Base-by-base conservation (phyloP, 805 yeast species). In the Candida nanaspora region DNA sequence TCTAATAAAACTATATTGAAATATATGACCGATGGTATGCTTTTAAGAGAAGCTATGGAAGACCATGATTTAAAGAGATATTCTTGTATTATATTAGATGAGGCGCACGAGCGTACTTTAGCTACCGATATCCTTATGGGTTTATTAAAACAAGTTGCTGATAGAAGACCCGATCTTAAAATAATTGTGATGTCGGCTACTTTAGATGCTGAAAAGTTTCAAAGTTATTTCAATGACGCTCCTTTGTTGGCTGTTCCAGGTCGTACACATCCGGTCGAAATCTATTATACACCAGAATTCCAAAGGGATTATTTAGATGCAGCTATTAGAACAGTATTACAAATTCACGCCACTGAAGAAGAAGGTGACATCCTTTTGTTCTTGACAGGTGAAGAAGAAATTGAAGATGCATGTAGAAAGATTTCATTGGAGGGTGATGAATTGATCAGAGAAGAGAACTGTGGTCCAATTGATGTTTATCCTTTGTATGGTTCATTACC, bases 21-120 rank as follows among this genome's bases (percentile, higher is more conserved):
- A 64, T 91, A 93, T 68, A 86, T 91, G 97, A 91, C 98, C 10
- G 98, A 91, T 69, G 98, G 98, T 80, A 89, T 91, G 97, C 73
- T 91, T 40, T 69, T 91, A 50, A 77, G 97, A 57, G 98, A 91
- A 65, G 97, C 97, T 23, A 89, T 93, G 98, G 93, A 84, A 49
- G 98, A 91, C 59, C 96, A 87, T 51, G 76, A 81, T 45, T 70
- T 91, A 59, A 65, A 68, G 5, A 72, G 82, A 49, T 91, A 91
- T 62, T 82, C 95, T 15, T 91, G 96, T 55, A 85, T 91, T 45
- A 87, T 91, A 48, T 69, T 91, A 46, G 98, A 91, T 74, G 98
- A 91, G 69, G 98, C 98, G 35, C 98, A 91, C 68, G 98, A 91
- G 65, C 82, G 98, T 62, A 93, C 98, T 0, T 71, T 91, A 52